A percentile compares a stretch with the other conserved stretches of the same genome.
Evolutionary conservation across 1,284 basidiomycete genomes (phyloP).

Genomic region (Microbotryum saponariae): DNA sequence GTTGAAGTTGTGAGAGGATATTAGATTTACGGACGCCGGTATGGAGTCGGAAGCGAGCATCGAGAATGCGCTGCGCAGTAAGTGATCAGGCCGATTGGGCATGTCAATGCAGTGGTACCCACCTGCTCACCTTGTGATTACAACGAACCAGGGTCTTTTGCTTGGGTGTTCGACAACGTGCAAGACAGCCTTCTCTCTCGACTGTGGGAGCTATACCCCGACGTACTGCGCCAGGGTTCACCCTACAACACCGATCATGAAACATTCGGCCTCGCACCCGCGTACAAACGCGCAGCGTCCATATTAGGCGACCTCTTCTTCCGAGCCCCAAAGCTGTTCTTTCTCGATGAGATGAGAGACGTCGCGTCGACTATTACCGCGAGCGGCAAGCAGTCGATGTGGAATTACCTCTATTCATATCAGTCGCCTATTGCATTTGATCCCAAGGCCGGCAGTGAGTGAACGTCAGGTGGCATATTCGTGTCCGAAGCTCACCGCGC

Average conservation of each 20-base stretch:
- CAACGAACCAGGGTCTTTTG: no score
- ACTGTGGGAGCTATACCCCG: conserved; percentile 19
- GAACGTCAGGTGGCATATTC: no score
- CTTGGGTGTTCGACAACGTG: no score
- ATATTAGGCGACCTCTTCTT: conserved; percentile 30
- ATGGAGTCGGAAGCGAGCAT: conserved; percentile 11
- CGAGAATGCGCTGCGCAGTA: conserved; percentile 13
- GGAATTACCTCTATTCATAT: conserved; percentile 26
- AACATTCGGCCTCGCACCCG: conserved; percentile 13
- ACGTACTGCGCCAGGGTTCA: conserved; percentile 8
- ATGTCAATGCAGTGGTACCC: no score
- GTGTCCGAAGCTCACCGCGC: background rate
- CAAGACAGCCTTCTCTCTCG: conserved; percentile 20
- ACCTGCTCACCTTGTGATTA: no score
- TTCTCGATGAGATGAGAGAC: conserved; percentile 21
- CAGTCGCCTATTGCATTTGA: conserved; percentile 1
- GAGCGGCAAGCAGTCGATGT: conserved; percentile 26
- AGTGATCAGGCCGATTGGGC: background rate
- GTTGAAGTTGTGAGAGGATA: no score
- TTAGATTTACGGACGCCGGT: conserved; percentile 5
- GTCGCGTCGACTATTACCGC: conserved; percentile 3
- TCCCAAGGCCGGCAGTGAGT: conserved; percentile 20
- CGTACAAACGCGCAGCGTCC: conserved; percentile 14
- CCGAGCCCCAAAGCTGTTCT: conserved; percentile 26
- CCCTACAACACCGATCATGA: conserved; percentile 15